Evolutionary conservation across 768 basidiomycete species (phyloP).

Genomic region (Pulveroboletus frians): DNA sequence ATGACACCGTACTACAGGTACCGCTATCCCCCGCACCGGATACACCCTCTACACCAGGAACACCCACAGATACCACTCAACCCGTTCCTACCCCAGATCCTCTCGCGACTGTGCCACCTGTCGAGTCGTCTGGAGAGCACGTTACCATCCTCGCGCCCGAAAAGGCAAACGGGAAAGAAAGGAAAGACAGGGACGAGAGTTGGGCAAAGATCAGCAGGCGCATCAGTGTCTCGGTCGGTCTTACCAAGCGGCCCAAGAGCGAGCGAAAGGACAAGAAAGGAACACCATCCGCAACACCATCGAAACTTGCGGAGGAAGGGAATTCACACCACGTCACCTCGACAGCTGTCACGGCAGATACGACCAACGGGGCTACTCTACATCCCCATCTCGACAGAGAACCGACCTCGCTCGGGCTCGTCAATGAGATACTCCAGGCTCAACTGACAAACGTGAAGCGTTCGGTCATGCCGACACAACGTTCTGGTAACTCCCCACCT

Average conservation of each 20-base stretch:
- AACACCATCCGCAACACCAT: conserved; percentile 15
- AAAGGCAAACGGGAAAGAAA: conserved; percentile 34
- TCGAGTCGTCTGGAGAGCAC: conserved; percentile 24
- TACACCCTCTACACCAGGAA: conserved; percentile 14
- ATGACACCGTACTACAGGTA: not conserved
- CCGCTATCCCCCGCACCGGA: conserved; percentile 2
- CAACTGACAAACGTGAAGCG: conserved; percentile 27
- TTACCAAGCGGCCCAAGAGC: conserved; percentile 32
- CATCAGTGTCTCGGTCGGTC: conserved; percentile 54
- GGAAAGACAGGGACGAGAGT: conserved; percentile 37
- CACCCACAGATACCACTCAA: conserved; percentile 10
- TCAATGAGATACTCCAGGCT: conserved; percentile 22
- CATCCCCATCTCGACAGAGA: conserved; percentile 14
- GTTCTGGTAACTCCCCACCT: conserved; percentile 16
- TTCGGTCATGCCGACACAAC: conserved; percentile 19
- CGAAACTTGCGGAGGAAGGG: conserved; percentile 26
- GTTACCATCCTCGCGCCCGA: conserved; percentile 34
- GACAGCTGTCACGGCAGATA: conserved; percentile 6
- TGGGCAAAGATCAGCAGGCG: conserved; percentile 66
- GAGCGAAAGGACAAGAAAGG: conserved; percentile 36
- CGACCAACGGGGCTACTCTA: not conserved
- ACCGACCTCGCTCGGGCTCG: conserved; percentile 19
- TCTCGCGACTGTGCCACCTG: not conserved
- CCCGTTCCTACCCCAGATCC: conserved; percentile 4
- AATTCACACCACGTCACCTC: conserved; percentile 9